phyloP scores from a whole-genome alignment of 2,329 filamentous ascomycete genomes.

The Paraphaeosphaeria sporulosa region DNA sequence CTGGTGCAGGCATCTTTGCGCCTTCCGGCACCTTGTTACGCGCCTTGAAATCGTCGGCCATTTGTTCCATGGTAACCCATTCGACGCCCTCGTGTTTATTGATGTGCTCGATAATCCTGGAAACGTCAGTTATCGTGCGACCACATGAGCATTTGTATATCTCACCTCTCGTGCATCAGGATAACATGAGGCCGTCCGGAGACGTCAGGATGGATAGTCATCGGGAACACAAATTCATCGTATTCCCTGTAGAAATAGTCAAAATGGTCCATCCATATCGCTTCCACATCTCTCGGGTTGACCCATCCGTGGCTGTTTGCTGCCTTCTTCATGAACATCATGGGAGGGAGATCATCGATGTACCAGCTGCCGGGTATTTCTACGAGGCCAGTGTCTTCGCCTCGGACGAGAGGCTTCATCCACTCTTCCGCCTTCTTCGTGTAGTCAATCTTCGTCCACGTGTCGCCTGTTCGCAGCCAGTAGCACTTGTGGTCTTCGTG shows the following conservation, averaged over 20 bases:
- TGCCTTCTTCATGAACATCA: constrained; percentile 76
- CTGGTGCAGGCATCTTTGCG: constrained; percentile 66
- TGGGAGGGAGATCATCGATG: constrained; percentile 66
- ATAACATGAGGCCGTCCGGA: constrained; percentile 73
- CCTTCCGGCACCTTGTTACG: constrained; percentile 66
- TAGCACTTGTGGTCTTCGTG: constrained; percentile 72
- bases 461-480: constrained; percentile 69
- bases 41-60: constrained; percentile 76
- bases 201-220: constrained; percentile 76
- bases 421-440: constrained; percentile 66
- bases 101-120: constrained; percentile 71
- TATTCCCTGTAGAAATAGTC: constrained; percentile 80
- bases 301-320: constrained; percentile 71
- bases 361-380: constrained; percentile 74
- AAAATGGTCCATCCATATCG: constrained; percentile 72
- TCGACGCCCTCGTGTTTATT: constrained; percentile 69
- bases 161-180: constrained; percentile 74
- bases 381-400: constrained; percentile 67
- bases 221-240: constrained; percentile 78
- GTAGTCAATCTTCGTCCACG: constrained; percentile 75
- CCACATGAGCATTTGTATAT: constrained; percentile 7
- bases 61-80: constrained; percentile 74
- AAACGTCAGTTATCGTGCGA: neutral
- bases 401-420: constrained; percentile 71
- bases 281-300: constrained; percentile 66